phyloP scores from a whole-genome alignment of 2,329 filamentous ascomycete species.

The Alternaria brassicae region DNA sequence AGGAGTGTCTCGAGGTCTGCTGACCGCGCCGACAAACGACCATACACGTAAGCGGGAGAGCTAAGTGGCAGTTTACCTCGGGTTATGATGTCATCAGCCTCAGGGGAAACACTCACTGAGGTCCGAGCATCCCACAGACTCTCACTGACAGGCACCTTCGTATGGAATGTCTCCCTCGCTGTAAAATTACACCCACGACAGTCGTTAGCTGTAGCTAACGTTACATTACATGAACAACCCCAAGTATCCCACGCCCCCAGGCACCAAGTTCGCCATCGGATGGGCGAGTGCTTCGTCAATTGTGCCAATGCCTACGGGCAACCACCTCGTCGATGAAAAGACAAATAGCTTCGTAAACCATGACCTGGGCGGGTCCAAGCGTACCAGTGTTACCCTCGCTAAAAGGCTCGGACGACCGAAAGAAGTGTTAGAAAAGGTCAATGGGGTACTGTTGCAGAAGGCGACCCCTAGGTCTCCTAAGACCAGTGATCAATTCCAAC shows the following conservation, averaged over 20 bases:
- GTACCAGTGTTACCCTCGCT: background rate
- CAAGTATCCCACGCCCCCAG: background rate
- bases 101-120: background rate
- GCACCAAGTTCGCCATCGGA: background rate
- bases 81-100: background rate
- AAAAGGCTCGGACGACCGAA: background rate
- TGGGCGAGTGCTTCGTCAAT: too few relatives aligned
- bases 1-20: background rate
- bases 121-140: background rate
- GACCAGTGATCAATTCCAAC: too few relatives aligned
- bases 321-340: background rate
- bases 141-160: background rate
- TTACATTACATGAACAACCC: background rate
- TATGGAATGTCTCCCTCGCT: background rate
- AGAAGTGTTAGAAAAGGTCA: background rate
- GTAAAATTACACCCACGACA: background rate
- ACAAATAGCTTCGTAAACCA: background rate
- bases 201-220: background rate
- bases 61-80: background rate
- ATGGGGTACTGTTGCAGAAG: background rate
- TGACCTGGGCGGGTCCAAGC: background rate
- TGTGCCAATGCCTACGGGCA: background rate
- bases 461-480: too few relatives aligned
- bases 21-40: background rate
- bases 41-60: background rate